Evolutionary conservation across 2,329 filamentous ascomycete species (phyloP).

Genomic region (Penicillium brevicompactum): DNA sequence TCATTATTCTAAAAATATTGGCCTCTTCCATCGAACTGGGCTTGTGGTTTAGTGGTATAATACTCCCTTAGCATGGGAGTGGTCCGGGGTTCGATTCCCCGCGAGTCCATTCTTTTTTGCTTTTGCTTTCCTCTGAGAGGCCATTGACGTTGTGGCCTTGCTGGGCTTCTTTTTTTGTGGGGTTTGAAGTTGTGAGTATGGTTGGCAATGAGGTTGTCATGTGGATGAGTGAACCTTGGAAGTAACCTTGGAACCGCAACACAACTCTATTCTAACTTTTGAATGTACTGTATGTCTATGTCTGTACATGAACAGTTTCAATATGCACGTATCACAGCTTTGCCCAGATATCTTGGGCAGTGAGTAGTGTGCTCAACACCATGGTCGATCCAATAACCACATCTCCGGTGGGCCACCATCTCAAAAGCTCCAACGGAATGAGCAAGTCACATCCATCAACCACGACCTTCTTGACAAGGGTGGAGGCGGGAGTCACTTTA

Average conservation of each 20-base stretch:
- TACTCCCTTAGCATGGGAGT: conserved; percentile 52
- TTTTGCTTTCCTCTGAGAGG: neutral
- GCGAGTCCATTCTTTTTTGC: neutral
- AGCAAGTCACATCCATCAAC: conserved; percentile 64
- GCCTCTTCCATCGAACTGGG: conserved; percentile 18
- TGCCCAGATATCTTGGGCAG: conserved; percentile 63
- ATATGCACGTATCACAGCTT: conserved; percentile 10
- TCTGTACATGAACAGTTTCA: neutral
- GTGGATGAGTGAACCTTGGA: neutral
- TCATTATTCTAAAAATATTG: neutral
- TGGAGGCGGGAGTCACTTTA: conserved; percentile 1
- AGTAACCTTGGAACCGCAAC: neutral
- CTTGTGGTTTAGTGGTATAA: conserved; percentile 53
- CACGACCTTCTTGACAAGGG: conserved; percentile 52
- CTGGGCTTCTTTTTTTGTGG: no score
- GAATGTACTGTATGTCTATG: neutral
- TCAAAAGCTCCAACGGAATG: conserved; percentile 61
- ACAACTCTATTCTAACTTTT: neutral
- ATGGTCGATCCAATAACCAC: conserved; percentile 61
- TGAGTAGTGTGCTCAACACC: conserved; percentile 64
- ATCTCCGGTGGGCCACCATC: conserved; percentile 59
- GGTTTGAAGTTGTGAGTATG: neutral
- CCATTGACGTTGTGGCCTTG: neutral
- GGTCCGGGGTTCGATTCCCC: conserved; percentile 43
- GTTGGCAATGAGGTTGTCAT: neutral